phyloP scores from a whole-genome alignment of 139 green algal species.

The Picochlorum costavermella region DNA sequence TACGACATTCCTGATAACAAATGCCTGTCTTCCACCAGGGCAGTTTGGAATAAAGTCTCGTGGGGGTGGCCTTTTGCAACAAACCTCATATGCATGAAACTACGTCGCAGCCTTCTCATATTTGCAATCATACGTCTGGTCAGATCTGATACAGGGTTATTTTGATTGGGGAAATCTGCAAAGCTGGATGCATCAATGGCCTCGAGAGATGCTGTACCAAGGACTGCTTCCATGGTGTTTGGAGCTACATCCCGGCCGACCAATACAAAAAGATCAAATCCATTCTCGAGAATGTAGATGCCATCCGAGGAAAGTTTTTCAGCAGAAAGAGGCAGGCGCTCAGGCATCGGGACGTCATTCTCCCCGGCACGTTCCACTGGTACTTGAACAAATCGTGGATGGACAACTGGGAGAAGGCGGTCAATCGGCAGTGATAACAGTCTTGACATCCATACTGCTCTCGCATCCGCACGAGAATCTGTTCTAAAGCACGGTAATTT shows the following conservation, averaged over 20 bases:
- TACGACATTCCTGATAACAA: slow-evolving; percentile 60
- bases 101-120: slow-evolving; percentile 48
- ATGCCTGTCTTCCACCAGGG: slow-evolving; percentile 71
- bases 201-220: slow-evolving; percentile 46
- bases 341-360: slow-evolving; percentile 7
- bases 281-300: slow-evolving; percentile 80
- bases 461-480: slow-evolving; percentile 23
- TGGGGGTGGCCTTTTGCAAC: slow-evolving; percentile 34
- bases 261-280: slow-evolving; percentile 40
- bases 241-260: slow-evolving; percentile 24
- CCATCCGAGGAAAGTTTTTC: slow-evolving; percentile 55
- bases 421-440: slow-evolving; percentile 47
- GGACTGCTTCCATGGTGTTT: slow-evolving; percentile 38
- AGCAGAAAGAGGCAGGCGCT: slow-evolving; percentile 29
- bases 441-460: slow-evolving; percentile 35
- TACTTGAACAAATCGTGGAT: slow-evolving; percentile 56
- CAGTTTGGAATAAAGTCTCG: slow-evolving; percentile 52
- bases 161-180: slow-evolving; percentile 1
- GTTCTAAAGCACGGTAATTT: slow-evolving; percentile 62
- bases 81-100: slow-evolving; percentile 62
- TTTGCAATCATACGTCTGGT: slow-evolving; percentile 31
- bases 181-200: background rate
- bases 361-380: slow-evolving; percentile 8
- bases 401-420: slow-evolving; percentile 46
- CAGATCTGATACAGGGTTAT: slow-evolving; percentile 2